Base-by-base conservation (phyloP, 495 filamentous ascomycete genomes). In the Letharia columbiana region DNA sequence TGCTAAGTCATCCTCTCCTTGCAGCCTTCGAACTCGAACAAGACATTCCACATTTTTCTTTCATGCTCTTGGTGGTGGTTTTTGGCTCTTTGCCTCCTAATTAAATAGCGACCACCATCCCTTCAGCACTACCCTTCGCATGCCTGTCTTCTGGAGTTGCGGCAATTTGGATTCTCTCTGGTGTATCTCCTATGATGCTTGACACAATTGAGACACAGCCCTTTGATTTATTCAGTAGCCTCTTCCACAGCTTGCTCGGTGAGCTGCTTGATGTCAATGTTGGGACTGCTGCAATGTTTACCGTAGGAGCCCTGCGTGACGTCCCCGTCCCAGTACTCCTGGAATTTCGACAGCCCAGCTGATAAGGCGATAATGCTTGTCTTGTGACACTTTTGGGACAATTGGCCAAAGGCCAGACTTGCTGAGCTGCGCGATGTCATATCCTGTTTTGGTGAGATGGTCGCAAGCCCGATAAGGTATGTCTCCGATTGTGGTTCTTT, bases 171-270 rank as follows among this genome's bases (percentile, higher is more conserved):
- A 31, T 49, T 33, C 2, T 66, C 18, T 18, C 15, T 28, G 2
- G 49, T 20, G 10, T n/a, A 33, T 40, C 11, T 56, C 18, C 63
- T 63, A 28, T 28, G 23, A 2, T 31, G 5, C 49, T 49, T 65
- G 13, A 61, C 37, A 35, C 67, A 65, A 10, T 28, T 61, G 3
- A 68, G 57, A 44, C 67, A 68, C 9, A 68, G 52, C 11, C 67
- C 61, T 39, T 31, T 45, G 33, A 49, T 1, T 40, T 52, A 28
- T 13, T 5, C 0, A 11, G 9, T 7, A 15, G 37, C 40, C 9
- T 2, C 4, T 10, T 18, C 6, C 23, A 33, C 41, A 7, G 47
- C 35, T 31, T 4, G 1, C 3, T 17, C 10, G 18, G 37, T 39
- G 35, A 17, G 12, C 4, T 9, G 10, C 33, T 49, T n/a, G 8